Conservation (phyloP, 179 eudicot genomes). For the Dionaea muscipula region DNA sequence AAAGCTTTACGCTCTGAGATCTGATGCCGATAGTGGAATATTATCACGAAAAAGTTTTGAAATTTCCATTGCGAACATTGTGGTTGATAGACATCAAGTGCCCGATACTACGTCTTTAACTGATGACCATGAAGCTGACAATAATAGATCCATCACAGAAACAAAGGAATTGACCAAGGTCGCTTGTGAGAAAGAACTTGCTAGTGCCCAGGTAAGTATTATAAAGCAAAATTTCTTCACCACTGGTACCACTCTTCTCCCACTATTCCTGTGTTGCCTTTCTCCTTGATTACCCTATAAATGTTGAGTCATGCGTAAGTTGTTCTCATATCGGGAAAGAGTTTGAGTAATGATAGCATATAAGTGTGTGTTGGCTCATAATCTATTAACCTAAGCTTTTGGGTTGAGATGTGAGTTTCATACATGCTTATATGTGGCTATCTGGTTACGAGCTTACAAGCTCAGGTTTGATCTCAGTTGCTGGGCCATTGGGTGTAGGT, state of each 20-base stretch:
- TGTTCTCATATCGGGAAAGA: too few relatives aligned
- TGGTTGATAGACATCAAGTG: slow-evolving; percentile 10
- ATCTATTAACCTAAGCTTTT: too few relatives aligned
- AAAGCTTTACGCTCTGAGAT: slow-evolving; percentile 17
- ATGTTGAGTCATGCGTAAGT: too few relatives aligned
- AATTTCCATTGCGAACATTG: slow-evolving; percentile 7
- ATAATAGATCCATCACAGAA: slow-evolving; percentile 5
- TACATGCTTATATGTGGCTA: too few relatives aligned
- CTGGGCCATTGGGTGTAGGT: too few relatives aligned
- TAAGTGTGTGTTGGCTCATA: too few relatives aligned
- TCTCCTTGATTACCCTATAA: too few relatives aligned
- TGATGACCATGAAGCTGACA: slow-evolving; percentile 5
- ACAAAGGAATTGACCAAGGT: slow-evolving; percentile 12
- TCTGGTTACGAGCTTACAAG: too few relatives aligned
- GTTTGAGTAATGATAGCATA: too few relatives aligned
- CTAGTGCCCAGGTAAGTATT: slow-evolving; percentile 19
- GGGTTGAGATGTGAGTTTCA: too few relatives aligned
- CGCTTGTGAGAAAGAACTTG: slow-evolving; percentile 16
- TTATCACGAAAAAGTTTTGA: slow-evolving; percentile 7
- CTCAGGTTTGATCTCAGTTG: too few relatives aligned
- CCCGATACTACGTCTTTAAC: slow-evolving; percentile 14
- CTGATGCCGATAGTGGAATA: slow-evolving; percentile 10
- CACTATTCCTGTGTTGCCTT: too few relatives aligned
- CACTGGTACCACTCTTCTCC: not conserved
- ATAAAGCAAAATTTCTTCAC: not conserved